Base-by-base conservation (phyloP, 2,329 filamentous ascomycete genomes). In the Pseudonectria buxi region DNA sequence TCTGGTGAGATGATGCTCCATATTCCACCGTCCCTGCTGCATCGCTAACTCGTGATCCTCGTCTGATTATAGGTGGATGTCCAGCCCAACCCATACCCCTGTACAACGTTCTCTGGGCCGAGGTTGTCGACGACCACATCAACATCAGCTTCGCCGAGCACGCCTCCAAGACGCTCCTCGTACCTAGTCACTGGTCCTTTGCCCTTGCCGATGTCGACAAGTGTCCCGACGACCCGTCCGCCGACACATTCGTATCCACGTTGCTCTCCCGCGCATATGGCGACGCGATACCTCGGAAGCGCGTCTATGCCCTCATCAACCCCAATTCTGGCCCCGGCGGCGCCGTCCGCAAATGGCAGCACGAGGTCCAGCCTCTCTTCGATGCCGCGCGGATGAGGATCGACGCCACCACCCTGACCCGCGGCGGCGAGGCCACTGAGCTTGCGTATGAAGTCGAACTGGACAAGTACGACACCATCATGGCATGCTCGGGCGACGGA, bases 401-500 rank as follows among this genome's bases (percentile, higher is more conserved):
- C 14, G 83, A 94, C 46, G 72, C 88, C 10, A 75, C 86, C 45
- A 70, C 69, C 32, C 94, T 94, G 2, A 72, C 70, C 27, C 74
- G 81, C 54, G 68, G 73, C 11, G 87, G 87, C 4, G 84, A 96
- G 61, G 92, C 86, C 1, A 70, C 81, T 2, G 82, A 86, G 14
- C 80, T 96, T 41, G 81, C 79, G 10, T 72, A 84, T 54, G 71
- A 78, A 28, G 63, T 95, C 32, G 85, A 95, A 54, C 72, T 92
- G 18, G 76, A 88, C 31, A 75, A 72, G 2, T 95, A 80, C 59
- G 92, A 98, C 63, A 82, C 88, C 7, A 74, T 96, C 11, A 79
- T 90, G 16, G 86, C 86, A 43, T 92, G 87, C 56, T 95, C 90
- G 1, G 92, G 92, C 4, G 92, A 98, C 51, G 92, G 92, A 9